Conservation (phyloP, 768 basidiomycete genomes). For the Baorangia bicolor region DNA sequence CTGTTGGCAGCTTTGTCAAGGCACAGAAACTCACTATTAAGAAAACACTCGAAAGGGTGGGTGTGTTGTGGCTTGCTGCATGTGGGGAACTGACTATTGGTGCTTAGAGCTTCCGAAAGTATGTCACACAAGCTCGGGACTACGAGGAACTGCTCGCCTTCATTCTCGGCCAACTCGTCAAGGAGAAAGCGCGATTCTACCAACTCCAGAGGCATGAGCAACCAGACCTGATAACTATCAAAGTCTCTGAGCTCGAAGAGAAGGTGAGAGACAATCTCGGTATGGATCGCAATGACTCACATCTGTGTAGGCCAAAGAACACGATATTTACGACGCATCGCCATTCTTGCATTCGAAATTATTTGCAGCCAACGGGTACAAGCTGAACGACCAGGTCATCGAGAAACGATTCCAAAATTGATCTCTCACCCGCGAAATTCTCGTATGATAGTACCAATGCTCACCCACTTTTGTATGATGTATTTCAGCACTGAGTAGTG, state of each 20-base stretch:
- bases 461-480: slow-evolving; percentile 16
- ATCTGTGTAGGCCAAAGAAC: slow-evolving; percentile 77
- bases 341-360: slow-evolving; percentile 85
- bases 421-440: slow-evolving; percentile 9
- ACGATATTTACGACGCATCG: slow-evolving; percentile 89
- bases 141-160: slow-evolving; percentile 95
- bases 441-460: slow-evolving; percentile 1
- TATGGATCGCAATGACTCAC: slow-evolving; percentile 8
- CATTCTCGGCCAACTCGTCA: slow-evolving; percentile 89
- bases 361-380: slow-evolving; percentile 89
- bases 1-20: slow-evolving; percentile 90
- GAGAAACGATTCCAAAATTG: slow-evolving; percentile 67
- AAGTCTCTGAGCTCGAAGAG: slow-evolving; percentile 80
- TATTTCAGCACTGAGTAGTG: slow-evolving; percentile 29
- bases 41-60: slow-evolving; percentile 91
- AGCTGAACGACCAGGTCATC: slow-evolving; percentile 58
- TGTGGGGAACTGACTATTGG: slow-evolving; percentile 11
- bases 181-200: slow-evolving; percentile 85
- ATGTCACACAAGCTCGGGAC: slow-evolving; percentile 92
- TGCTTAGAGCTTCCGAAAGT: slow-evolving; percentile 90
- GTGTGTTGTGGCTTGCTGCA: not conserved
- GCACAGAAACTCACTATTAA: slow-evolving; percentile 99
- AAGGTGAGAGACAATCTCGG: slow-evolving; percentile 51
- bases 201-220: slow-evolving; percentile 76
- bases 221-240: slow-evolving; percentile 74